Evolutionary conservation across 495 filamentous ascomycete species (phyloP).

Genomic region (Staphylotrichum longicolle): DNA sequence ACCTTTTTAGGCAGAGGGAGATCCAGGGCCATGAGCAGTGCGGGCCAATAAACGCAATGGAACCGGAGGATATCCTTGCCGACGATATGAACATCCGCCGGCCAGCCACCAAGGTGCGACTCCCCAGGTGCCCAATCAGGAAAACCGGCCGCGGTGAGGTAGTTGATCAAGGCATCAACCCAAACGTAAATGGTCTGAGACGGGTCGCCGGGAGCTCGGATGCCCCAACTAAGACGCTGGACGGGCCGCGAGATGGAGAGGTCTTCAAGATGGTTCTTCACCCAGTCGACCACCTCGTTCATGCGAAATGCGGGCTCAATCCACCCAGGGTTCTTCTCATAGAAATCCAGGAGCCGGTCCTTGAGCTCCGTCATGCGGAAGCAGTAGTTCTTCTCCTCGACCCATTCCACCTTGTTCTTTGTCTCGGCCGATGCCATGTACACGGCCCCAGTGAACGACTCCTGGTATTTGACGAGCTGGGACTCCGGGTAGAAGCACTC

Average conservation of each 20-base stretch:
- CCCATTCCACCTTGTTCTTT: constrained; percentile 90
- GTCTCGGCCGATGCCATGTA: constrained; percentile 84
- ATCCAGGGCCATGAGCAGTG: constrained; percentile 85
- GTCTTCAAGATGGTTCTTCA: constrained; percentile 72
- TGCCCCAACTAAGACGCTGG: constrained; percentile 81
- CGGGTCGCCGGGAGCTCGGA: constrained; percentile 79
- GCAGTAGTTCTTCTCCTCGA: constrained; percentile 90
- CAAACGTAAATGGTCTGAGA: constrained; percentile 96
- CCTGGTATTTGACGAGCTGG: constrained; percentile 67
- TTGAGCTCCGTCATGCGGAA: constrained; percentile 83
- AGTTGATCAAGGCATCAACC: constrained; percentile 94
- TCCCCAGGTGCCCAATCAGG: constrained; percentile 65
- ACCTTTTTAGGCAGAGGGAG: constrained; percentile 79
- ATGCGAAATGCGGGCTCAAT: constrained; percentile 66
- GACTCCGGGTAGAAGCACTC: constrained; percentile 90
- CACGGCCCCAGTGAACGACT: constrained; percentile 76
- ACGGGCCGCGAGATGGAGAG: constrained; percentile 83
- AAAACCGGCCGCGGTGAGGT: constrained; percentile 83
- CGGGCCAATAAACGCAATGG: constrained; percentile 97
- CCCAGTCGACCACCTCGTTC: constrained; percentile 64
- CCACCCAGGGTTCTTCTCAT: constrained; percentile 66
- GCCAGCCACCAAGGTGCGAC: constrained; percentile 66
- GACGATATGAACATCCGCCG: constrained; percentile 85
- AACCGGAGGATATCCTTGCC: constrained; percentile 97
- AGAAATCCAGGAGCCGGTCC: constrained; percentile 73